Conservation (phyloP, 306 rosid genomes). For the Ormosia emarginata region DNA sequence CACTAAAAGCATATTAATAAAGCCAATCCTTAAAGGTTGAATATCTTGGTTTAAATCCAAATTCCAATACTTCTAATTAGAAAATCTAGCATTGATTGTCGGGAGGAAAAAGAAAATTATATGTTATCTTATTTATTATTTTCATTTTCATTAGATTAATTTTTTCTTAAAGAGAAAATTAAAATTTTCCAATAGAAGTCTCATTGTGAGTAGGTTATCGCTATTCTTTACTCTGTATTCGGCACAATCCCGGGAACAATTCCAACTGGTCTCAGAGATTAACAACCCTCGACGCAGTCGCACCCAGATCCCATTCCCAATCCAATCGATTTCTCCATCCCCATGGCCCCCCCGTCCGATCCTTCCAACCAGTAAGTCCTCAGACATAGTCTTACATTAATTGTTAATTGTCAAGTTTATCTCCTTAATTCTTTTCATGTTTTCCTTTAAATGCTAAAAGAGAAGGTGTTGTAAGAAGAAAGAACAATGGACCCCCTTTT, state of each 20-base stretch:
- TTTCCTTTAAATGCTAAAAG: constrained; percentile 31
- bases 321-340: constrained; percentile 31
- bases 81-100: no score
- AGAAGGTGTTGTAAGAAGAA: constrained; percentile 54
- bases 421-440: not conserved
- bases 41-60: no score
- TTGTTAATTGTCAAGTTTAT: not conserved
- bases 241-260: not conserved
- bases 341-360: constrained; percentile 64
- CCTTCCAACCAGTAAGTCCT: constrained; percentile 50
- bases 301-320: constrained; percentile 14
- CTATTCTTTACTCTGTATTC: no score
- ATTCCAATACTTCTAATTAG: no score
- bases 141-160: no score
- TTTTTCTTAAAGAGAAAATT: no score
- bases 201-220: not conserved
- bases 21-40: no score
- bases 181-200: no score
- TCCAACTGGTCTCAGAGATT: not conserved
- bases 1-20: no score
- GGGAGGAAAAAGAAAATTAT: no score
- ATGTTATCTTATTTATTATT: no score
- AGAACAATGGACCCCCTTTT: constrained; percentile 54
- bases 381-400: not conserved
- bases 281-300: not conserved